Percentiles rank a stretch among this genome's conserved stretches.
Evolutionary conservation across 352 stramenopile species (phyloP).

Genomic region (Phytopythium aichiense): DNA sequence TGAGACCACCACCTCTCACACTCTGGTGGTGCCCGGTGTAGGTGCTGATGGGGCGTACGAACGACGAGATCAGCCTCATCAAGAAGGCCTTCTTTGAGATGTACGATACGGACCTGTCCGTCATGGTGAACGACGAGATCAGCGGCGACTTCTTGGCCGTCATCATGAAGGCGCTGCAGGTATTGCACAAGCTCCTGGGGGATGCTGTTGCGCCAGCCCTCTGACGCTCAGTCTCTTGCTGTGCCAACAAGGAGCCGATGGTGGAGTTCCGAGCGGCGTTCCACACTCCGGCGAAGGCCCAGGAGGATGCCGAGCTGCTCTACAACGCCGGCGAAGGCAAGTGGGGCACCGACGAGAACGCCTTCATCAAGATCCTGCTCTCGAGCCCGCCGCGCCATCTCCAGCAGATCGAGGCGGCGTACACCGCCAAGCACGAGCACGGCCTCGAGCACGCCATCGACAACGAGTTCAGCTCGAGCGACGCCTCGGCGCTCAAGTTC

Average conservation of each 20-base stretch:
- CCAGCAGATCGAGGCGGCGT: constrained; percentile 47
- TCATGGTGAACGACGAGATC: constrained; percentile 40
- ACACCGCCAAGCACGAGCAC: constrained; percentile 59
- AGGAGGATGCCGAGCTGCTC: constrained; percentile 51
- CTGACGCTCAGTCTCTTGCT: not conserved
- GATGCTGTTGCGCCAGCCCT: too few relatives aligned
- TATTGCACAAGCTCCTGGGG: not conserved
- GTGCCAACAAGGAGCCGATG: constrained; percentile 19
- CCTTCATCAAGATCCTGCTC: constrained; percentile 60
- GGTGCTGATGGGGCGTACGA: constrained; percentile 46
- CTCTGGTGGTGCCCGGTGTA: not conserved
- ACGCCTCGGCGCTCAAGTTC: constrained; percentile 42
- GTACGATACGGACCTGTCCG: constrained; percentile 45
- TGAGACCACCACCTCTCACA: not conserved
- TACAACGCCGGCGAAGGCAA: constrained; percentile 80
- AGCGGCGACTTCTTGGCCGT: constrained; percentile 44
- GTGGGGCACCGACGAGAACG: constrained; percentile 69
- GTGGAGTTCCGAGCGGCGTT: constrained; percentile 40
- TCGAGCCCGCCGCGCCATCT: constrained; percentile 60
- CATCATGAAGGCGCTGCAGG: constrained; percentile 48
- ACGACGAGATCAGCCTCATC: constrained; percentile 43
- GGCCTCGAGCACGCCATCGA: constrained; percentile 53
- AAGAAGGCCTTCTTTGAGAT: constrained; percentile 57
- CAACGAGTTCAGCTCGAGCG: constrained; percentile 62
- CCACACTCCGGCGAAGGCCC: constrained; percentile 64